Evolutionary conservation across 441 rosid species (phyloP), one percentile per base, ranked within the genome.

Genomic region (Gossypium davidsonii): DNA sequence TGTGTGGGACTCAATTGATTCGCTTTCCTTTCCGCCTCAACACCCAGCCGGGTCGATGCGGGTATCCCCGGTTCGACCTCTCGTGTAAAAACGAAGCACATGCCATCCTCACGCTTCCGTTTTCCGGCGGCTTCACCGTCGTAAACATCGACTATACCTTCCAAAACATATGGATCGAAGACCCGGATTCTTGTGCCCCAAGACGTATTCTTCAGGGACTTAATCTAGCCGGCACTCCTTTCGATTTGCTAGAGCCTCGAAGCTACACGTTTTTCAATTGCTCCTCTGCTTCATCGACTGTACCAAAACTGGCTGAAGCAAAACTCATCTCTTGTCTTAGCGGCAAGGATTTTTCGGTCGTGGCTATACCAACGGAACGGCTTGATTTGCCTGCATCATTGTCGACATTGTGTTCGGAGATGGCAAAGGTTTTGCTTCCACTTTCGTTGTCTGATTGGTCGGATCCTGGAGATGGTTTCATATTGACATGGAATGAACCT

Each of bases 11-110:
- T n/a, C 79, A 61, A 25, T n/a, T 0, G 18, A 72, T 85, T 56
- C 79, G 78, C 2, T 87, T 84, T 69, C 89, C 91, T 15, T 87
- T 85, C 81, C 77, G 74, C 25, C 81, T 79, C 7, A 31, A 3
- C 46, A 4, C 0, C 66, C 62, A 67, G 44, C 7, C 5, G 6
- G 6, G 2, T 0, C 49, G 66, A 0, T 80, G 85, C 63, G 74
- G 82, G 25, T 84, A 67, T 63, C 83, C 80, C 0, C 78, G 79
- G 0, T 88, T 81, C 74, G 42, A 60, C 11, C 79, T 87, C 48
- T 70, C 79, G 0, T 87, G 88, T 80, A 57, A 62, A 25, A 18
- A 57, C 61, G 53, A 8, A 2, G 6, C 1, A 48, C 69, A 72
- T 28, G 23, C 85, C 1, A 73, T 61, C 49, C 75, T 85, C 11